Base-by-base conservation (phyloP, 164 flowering plant genomes). In the Sedum album region DNA sequence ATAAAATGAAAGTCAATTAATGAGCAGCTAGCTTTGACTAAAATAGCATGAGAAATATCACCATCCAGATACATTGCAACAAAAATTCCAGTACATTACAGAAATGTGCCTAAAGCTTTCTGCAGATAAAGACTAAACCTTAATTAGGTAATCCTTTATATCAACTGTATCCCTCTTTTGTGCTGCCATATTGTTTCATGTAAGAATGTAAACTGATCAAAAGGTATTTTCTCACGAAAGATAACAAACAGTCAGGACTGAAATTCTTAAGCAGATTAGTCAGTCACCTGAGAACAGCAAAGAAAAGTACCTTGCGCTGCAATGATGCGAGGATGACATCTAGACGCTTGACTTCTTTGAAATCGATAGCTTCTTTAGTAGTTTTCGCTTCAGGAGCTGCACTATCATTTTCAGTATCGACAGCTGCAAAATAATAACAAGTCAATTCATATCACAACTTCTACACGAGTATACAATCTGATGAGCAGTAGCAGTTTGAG, bases 341-440 rank as follows among this genome's bases (percentile, higher is more conserved):
- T 17, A 94, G 74, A 67, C 99, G 88, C 83, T 85, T 88, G 8
- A 90, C 77, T 76, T 91, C 99, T 80, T 88, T 90, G 7, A 88
- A 76, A 70, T 91, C 88, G 51, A 86, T 84, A 26, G 81, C 67
- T 73, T 90, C 96, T 72, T 88, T 88, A 65, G 70, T 74, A 70
- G 70, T 73, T 75, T 86, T 86, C 64, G 85, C 18, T 77, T 90
- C 92, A 31, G 71, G 21, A 41, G 80, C 57, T 14, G 76, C 70
- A 68, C 68, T 72, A 75, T 87, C 95, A 74, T 76, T 83, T 77
- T 93, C 96, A 69, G 79, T 66, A 75, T 91, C 95, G 73, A 84
- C 96, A 84, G 86, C 77, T 78, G 33, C 68, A 66, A 49, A 49
- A 71, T 67, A n/a, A 68, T 21, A 67, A 6, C 53, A 36, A 2